These are phyloP conservation scores for Pulveroboletus ravenelii DNA, from an alignment of 768 basidiomycete genomes.

Conservation along the genomic window DNA sequence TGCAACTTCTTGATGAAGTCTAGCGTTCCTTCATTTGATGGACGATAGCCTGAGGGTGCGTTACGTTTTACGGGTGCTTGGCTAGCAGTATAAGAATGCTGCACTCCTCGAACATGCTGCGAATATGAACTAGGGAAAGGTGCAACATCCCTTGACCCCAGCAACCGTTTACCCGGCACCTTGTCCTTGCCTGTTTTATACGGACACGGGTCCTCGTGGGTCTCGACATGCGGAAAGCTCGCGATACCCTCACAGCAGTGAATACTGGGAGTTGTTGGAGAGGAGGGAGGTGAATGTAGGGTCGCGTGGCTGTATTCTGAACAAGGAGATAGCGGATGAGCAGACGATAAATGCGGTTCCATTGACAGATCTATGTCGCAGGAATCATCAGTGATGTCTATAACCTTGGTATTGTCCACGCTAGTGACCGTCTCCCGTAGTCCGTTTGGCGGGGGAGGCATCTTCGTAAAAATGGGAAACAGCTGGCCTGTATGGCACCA, in stretches of 20 bases:
- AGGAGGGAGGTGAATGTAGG: constrained; percentile 6
- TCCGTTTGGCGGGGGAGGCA: constrained; percentile 1
- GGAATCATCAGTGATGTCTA: constrained; percentile 17
- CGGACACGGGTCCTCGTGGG: not conserved
- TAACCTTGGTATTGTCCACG: constrained; percentile 16
- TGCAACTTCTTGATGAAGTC: constrained; percentile 18
- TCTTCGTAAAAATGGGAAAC: constrained; percentile 25
- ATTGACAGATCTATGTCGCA: constrained; percentile 14
- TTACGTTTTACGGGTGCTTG: constrained; percentile 9
- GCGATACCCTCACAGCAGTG: constrained; percentile 1
- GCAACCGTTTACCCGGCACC: not conserved
- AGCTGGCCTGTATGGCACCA: constrained; percentile 17
- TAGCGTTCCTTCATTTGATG: constrained; percentile 6
- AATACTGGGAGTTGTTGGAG: not conserved
- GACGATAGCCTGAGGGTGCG: not conserved
- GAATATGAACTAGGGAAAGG: constrained; percentile 47
- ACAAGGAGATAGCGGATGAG: constrained; percentile 5
- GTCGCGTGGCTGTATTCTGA: constrained; percentile 6
- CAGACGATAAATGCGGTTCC: constrained; percentile 10
- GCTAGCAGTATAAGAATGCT: constrained; percentile 34
- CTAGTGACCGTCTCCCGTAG: not conserved
- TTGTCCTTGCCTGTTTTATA: constrained; percentile 4
- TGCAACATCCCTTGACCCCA: constrained; percentile 13
- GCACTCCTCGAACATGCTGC: constrained; percentile 62
- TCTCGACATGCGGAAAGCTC: constrained; percentile 5